Evolutionary conservation across 345 rosid genomes (phyloP).

Genomic region (Melastoma malabathricum): DNA sequence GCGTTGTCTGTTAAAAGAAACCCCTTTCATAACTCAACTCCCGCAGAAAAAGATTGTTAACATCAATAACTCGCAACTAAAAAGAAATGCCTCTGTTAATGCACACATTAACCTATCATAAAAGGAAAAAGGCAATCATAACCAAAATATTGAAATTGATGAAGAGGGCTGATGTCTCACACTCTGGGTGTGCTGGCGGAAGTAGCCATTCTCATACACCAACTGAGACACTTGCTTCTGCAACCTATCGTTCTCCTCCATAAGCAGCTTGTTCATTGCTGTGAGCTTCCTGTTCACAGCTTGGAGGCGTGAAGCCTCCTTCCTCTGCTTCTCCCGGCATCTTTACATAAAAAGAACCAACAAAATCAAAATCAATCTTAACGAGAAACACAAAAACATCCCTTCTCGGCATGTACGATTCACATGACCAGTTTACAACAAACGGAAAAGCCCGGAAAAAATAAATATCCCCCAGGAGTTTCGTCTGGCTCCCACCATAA

Average conservation of each 20-base stretch:
- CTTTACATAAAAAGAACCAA: constrained; percentile 20
- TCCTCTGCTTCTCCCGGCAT: constrained; percentile 98
- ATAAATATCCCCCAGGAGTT: too few relatives aligned
- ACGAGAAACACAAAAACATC: too few relatives aligned
- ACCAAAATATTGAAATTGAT: too few relatives aligned
- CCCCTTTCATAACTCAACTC: background rate
- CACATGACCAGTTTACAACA: too few relatives aligned
- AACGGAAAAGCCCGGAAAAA: too few relatives aligned
- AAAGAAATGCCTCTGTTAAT: background rate
- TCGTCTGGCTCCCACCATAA: too few relatives aligned
- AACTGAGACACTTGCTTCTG: constrained; percentile 98
- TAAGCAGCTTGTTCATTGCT: constrained; percentile 97
- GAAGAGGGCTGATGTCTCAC: constrained; percentile 14
- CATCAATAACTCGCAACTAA: background rate
- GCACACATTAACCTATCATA: too few relatives aligned
- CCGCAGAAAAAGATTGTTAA: background rate
- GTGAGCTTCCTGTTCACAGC: constrained; percentile 91
- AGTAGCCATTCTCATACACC: constrained; percentile 96
- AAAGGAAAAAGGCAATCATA: too few relatives aligned
- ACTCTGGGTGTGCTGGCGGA: constrained; percentile 84
- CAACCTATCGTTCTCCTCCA: constrained; percentile 99
- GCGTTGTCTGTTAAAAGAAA: constrained; percentile 52
- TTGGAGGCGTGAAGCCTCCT: constrained; percentile 96
- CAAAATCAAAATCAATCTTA: too few relatives aligned
- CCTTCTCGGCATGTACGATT: too few relatives aligned